Conservation (phyloP, 805 yeast genomes). For the Peterozyma xylosa region DNA sequence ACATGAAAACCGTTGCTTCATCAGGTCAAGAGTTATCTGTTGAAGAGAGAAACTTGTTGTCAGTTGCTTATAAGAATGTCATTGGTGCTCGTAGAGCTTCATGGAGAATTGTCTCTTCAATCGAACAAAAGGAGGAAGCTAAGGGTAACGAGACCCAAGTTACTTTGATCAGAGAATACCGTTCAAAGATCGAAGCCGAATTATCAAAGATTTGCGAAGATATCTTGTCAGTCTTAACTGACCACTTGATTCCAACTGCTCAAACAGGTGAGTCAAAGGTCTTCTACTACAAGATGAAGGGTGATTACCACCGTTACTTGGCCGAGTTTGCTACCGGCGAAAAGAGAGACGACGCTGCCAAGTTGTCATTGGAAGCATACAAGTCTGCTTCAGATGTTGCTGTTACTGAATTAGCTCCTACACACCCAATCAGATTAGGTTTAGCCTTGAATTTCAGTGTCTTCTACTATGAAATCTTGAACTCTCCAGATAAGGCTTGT, state of each 20-base stretch:
- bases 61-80: slow-evolving; percentile 97
- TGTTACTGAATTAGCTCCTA: slow-evolving; percentile 93
- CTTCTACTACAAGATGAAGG: slow-evolving; percentile 98
- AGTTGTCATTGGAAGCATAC: slow-evolving; percentile 88
- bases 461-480: slow-evolving; percentile 95
- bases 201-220: slow-evolving; percentile 91
- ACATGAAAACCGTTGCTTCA: slow-evolving; percentile 96
- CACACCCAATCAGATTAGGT: slow-evolving; percentile 97
- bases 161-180: slow-evolving; percentile 83
- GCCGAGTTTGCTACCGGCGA: slow-evolving; percentile 94
- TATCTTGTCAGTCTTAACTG: slow-evolving; percentile 78
- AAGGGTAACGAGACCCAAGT: slow-evolving; percentile 93
- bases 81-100: slow-evolving; percentile 99
- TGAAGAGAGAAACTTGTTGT: slow-evolving; percentile 94
- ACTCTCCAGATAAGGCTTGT: slow-evolving; percentile 98
- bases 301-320: slow-evolving; percentile 98
- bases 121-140: slow-evolving; percentile 96
- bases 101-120: slow-evolving; percentile 97
- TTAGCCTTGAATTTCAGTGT: slow-evolving; percentile 97
- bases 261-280: slow-evolving; percentile 97
- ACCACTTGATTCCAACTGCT: slow-evolving; percentile 89
- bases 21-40: slow-evolving; percentile 93
- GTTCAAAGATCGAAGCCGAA: slow-evolving; percentile 90
- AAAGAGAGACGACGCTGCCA: slow-evolving; percentile 88
- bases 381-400: slow-evolving; percentile 96